Conservation (phyloP, 495 filamentous ascomycete genomes). For the Aspergillus bertholletiae region DNA sequence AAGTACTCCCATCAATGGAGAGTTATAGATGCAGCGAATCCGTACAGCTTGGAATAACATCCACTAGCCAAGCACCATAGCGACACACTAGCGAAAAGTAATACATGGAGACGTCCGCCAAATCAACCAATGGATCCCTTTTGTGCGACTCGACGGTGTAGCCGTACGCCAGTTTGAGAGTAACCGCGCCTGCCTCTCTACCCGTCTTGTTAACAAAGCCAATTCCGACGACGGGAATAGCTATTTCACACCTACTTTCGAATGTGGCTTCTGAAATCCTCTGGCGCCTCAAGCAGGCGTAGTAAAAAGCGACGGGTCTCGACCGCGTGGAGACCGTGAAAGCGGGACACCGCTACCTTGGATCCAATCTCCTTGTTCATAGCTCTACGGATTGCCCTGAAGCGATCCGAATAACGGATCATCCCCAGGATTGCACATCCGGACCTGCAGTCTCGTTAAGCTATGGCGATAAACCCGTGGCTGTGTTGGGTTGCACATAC, state of each 20-base stretch:
- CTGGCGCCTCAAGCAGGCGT: background rate
- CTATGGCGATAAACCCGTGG: background rate
- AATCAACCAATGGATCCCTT: conserved; percentile 37
- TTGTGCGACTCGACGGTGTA: conserved; percentile 40
- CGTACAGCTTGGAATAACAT: conserved; percentile 26
- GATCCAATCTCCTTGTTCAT: background rate
- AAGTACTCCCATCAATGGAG: no score
- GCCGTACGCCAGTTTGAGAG: conserved; percentile 45
- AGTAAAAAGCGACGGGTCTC: background rate
- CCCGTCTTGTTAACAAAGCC: background rate
- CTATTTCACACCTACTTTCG: background rate
- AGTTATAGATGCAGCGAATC: background rate
- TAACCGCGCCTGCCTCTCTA: conserved; percentile 29
- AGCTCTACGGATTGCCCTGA: background rate
- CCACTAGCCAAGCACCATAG: conserved; percentile 42
- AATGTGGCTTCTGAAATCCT: background rate
- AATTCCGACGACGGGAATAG: background rate
- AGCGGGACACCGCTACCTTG: background rate
- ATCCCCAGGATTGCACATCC: background rate
- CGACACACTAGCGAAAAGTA: conserved; percentile 36
- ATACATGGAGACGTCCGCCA: conserved; percentile 33
- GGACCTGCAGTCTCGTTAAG: background rate
- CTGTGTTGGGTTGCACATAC: background rate
- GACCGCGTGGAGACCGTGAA: background rate
- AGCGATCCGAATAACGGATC: background rate